These are phyloP conservation scores for Neurospora sp. DNA, from an alignment of 2,329 filamentous ascomycete species.

Conservation along the genomic window DNA sequence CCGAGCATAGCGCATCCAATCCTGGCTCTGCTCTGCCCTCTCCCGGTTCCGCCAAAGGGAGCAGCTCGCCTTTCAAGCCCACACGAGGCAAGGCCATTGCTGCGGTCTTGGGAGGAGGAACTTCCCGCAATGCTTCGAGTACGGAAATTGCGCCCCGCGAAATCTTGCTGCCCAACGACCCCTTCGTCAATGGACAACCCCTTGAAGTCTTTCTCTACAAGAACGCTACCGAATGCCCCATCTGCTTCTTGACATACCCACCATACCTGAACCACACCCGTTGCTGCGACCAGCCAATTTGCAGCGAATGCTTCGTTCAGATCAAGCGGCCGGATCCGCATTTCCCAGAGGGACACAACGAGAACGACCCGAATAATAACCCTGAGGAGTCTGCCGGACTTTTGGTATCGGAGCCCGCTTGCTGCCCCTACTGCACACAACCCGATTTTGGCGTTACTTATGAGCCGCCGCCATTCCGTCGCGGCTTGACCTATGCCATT, in stretches of 20 bases:
- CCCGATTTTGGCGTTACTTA: constrained; percentile 96
- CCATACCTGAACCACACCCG: constrained; percentile 88
- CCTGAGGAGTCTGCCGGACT: constrained; percentile 47
- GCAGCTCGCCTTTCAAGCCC: constrained; percentile 60
- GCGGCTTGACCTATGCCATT: constrained; percentile 64
- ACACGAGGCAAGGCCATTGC: constrained; percentile 76
- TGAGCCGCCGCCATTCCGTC: constrained; percentile 75
- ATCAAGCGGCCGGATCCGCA: constrained; percentile 93
- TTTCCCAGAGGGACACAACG: constrained; percentile 66
- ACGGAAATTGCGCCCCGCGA: constrained; percentile 68
- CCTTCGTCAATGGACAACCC: constrained; percentile 87
- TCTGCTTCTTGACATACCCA: constrained; percentile 93
- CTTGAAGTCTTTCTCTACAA: constrained; percentile 93
- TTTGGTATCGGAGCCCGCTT: constrained; percentile 81
- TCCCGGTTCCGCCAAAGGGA: constrained; percentile 32
- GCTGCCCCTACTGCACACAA: constrained; percentile 91
- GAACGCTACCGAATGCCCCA: constrained; percentile 80
- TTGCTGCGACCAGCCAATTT: constrained; percentile 93
- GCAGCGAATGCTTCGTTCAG: constrained; percentile 97
- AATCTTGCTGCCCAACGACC: constrained; percentile 68
- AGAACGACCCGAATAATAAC: constrained; percentile 26
- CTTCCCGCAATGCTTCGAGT: constrained; percentile 63
- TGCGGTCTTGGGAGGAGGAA: constrained; percentile 60
- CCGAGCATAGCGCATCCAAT: constrained; percentile 56
- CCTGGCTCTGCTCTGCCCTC: constrained; percentile 51